A percentile compares a stretch with the other conserved stretches of the same genome.
These are phyloP conservation scores for Cyclocybe aegerita DNA, from an alignment of 768 basidiomycete species.

Conservation along the genomic window DNA sequence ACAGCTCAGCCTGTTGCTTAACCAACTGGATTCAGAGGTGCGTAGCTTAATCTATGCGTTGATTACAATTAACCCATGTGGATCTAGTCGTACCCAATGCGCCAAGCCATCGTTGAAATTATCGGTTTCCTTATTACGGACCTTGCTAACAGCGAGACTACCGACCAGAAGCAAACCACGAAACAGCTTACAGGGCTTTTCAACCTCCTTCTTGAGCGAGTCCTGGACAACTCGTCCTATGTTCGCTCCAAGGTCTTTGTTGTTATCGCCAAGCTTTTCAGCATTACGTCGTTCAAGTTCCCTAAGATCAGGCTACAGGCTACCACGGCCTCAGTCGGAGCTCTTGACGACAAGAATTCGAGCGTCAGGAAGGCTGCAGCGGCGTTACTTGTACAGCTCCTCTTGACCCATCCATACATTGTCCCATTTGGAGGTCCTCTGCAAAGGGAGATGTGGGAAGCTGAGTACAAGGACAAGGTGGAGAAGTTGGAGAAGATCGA, in stretches of 20 bases:
- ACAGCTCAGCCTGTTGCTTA: conserved; percentile 81
- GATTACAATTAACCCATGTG: background rate
- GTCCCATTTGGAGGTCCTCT: conserved; percentile 81
- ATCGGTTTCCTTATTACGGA: conserved; percentile 85
- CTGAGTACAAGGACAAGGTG: conserved; percentile 60
- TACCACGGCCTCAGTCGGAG: conserved; percentile 72
- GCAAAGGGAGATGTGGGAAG: conserved; percentile 70
- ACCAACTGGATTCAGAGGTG: conserved; percentile 92
- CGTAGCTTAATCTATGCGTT: conserved; percentile 9
- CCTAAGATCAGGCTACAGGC: conserved; percentile 82
- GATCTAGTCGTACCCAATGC: conserved; percentile 89
- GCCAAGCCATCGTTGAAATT: conserved; percentile 90
- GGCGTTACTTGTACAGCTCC: conserved; percentile 67
- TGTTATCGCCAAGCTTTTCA: conserved; percentile 73
- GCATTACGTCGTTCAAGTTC: conserved; percentile 70
- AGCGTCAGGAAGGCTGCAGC: conserved; percentile 86
- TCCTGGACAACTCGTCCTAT: conserved; percentile 85
- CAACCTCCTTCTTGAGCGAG: conserved; percentile 83
- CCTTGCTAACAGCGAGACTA: conserved; percentile 57
- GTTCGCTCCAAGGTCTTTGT: conserved; percentile 87
- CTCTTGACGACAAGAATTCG: conserved; percentile 88
- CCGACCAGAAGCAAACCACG: conserved; percentile 47
- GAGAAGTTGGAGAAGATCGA: conserved; percentile 74
- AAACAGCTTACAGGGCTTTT: conserved; percentile 83
- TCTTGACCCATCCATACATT: conserved; percentile 89